Evolutionary conservation across 208 protist genomes (phyloP), one percentile per base, ranked within the genome.

Genomic region (Leptomonas pyrrhocoris): DNA sequence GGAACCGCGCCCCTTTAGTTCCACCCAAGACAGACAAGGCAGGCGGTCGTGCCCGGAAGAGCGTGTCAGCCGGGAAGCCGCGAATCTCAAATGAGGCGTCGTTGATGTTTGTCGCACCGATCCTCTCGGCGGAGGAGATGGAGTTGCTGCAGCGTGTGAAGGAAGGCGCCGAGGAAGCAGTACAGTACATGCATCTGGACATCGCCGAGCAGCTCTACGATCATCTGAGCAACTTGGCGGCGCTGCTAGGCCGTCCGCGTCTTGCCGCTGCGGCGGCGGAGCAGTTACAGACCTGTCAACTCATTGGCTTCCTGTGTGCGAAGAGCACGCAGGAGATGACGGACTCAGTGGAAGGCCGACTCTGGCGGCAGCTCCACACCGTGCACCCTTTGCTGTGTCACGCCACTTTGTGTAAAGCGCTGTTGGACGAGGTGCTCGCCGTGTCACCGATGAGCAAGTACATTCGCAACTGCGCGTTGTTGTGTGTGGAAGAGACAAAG

Each of bases 201-300:
- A 19, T 49, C n/a, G 65, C 71, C 6, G 53, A 50, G 13, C 28
- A 68, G n/a, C 60, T 79, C 19, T 81, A 71, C 34, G 38, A 42
- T 9, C 23, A 67, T 38, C 68, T 83, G 7, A 60, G 74, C 27
- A 48, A 82, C 56, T 51, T 85, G 16, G 78, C 67, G 8, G 57
- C 76, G 13, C 65, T 85, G 28, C 74, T 80, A 34, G 58, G 80
- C 5, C 59, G 70, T 7, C 61, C 70, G 7, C 36, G 69, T 4
- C 59, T 78, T 6, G 83, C 80, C 0, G 83, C 66, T 19, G 54
- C 56, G 0, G 77, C 70, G 7, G 59, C 74, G n/a, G 74, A 79
- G 61, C 67, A 70, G 56, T 23, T 59, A 36, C 66, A 79, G 46
- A 28, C 66, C 19, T 69, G 56, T 21, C 60, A 73, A 42, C 67